These are phyloP conservation scores for Entoloma clypeatum DNA, from an alignment of 1,284 basidiomycete genomes.

Conservation along the genomic window DNA sequence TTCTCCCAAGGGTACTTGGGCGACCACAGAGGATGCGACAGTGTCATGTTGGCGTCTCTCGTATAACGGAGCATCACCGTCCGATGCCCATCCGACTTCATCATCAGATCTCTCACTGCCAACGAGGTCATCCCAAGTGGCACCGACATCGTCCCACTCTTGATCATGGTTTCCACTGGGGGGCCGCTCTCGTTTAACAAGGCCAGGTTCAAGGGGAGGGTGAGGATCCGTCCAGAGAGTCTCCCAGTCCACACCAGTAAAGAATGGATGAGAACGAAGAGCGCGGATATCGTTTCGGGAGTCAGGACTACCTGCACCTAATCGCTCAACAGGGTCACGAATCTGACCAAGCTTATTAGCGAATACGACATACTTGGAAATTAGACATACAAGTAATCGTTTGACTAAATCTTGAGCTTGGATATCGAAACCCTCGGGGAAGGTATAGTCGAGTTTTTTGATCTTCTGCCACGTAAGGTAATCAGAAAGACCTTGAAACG, in stretches of 20 bases:
- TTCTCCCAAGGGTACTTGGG: conserved; percentile 30
- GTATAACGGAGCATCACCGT: conserved; percentile 34
- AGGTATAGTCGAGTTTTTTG: conserved; percentile 68
- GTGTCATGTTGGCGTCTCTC: conserved; percentile 16
- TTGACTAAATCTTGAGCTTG: conserved; percentile 66
- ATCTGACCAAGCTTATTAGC: conserved; percentile 38
- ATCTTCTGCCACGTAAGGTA: conserved; percentile 83
- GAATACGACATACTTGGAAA: conserved; percentile 8
- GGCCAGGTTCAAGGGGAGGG: conserved; percentile 44
- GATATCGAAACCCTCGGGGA: conserved; percentile 70
- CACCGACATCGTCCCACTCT: conserved; percentile 47
- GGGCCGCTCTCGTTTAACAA: conserved; percentile 43
- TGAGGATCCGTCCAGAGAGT: conserved; percentile 69
- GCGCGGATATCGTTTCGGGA: conserved; percentile 48
- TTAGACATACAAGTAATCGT: conserved; percentile 52
- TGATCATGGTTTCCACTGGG: conserved; percentile 29
- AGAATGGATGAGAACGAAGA: conserved; percentile 77
- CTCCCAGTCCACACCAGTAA: conserved; percentile 64
- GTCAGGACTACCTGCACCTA: conserved; percentile 58
- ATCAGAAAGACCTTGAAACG: conserved; percentile 85
- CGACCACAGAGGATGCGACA: conserved; percentile 9
- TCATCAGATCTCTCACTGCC: conserved; percentile 34
- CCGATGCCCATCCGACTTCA: conserved; percentile 46
- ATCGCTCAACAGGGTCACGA: conserved; percentile 65
- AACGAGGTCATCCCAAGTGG: conserved; percentile 52